Evolutionary conservation across 2,329 filamentous ascomycete genomes (phyloP).

Genomic region (Trichoderma breve): DNA sequence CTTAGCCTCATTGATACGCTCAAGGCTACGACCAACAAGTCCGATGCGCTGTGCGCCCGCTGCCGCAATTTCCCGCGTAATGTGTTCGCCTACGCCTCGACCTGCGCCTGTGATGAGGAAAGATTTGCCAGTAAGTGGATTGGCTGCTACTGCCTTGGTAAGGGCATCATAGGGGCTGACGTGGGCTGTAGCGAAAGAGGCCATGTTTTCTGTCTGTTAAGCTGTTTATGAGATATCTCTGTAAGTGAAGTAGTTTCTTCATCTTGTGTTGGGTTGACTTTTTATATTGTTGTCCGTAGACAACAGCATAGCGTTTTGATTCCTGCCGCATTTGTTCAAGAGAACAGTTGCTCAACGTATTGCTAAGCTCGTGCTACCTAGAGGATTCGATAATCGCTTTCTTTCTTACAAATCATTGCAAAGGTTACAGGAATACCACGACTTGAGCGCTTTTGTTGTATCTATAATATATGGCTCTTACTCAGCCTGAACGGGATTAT

Average conservation of each 20-base stretch:
- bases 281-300: neutral
- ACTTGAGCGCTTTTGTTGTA: neutral
- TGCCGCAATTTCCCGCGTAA: neutral
- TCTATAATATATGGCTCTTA: neutral
- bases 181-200: neutral
- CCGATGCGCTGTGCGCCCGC: neutral
- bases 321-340: neutral
- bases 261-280: neutral
- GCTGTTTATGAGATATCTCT: neutral
- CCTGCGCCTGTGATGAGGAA: neutral
- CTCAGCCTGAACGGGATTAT: neutral
- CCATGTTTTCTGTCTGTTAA: neutral
- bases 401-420: neutral
- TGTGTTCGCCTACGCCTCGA: neutral
- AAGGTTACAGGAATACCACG: fast-evolving
- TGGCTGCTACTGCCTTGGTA: neutral
- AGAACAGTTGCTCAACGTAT: neutral
- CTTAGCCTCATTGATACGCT: neutral
- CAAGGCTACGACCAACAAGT: neutral
- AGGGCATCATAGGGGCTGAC: neutral
- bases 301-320: neutral
- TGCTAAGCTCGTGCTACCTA: neutral
- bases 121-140: neutral
- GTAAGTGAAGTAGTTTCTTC: neutral
- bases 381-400: neutral